Conservation (phyloP, 2,329 filamentous ascomycete genomes). For the Cadophora sp. region DNA sequence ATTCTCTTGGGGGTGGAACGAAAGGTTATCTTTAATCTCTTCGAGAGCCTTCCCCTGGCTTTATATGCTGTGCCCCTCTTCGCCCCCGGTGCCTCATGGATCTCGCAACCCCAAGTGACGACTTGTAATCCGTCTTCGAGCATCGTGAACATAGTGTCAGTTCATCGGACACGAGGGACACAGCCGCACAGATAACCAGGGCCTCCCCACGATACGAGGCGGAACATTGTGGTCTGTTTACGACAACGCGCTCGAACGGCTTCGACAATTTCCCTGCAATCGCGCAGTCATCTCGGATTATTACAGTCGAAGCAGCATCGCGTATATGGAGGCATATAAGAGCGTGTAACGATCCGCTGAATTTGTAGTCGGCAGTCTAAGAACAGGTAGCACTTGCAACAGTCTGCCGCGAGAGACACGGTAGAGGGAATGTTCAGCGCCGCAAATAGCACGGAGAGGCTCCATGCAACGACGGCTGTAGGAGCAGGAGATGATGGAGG, state of each 20-base stretch:
- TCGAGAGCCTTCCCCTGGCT: constrained; percentile 12
- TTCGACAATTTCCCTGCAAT: constrained; percentile 1
- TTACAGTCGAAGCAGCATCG: not conserved
- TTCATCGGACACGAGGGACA: constrained; percentile 12
- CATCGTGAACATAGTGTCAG: constrained; percentile 14
- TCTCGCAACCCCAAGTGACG: constrained; percentile 1
- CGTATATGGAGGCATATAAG: constrained; percentile 8
- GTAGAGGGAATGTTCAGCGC: constrained; percentile 11
- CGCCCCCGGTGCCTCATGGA: constrained; percentile 1
- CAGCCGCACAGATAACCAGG: not conserved
- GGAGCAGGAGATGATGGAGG: constrained; percentile 13
- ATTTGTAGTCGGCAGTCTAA: constrained; percentile 4
- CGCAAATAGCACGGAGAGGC: constrained; percentile 16
- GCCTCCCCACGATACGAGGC: constrained; percentile 14
- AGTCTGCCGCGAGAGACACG: not conserved
- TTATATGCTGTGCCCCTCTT: constrained; percentile 9
- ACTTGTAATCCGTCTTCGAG: constrained; percentile 15
- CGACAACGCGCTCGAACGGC: constrained; percentile 7
- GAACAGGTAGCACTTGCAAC: not conserved
- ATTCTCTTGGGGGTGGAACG: too few species aligned
- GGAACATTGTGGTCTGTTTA: not conserved
- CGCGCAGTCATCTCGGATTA: constrained; percentile 2
- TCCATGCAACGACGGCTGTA: constrained; percentile 11
- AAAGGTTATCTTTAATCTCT: not conserved
- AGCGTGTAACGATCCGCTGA: constrained; percentile 10